Evolutionary conservation across 2,329 filamentous ascomycete genomes (phyloP).

Genomic region (Westerdykella ornata): DNA sequence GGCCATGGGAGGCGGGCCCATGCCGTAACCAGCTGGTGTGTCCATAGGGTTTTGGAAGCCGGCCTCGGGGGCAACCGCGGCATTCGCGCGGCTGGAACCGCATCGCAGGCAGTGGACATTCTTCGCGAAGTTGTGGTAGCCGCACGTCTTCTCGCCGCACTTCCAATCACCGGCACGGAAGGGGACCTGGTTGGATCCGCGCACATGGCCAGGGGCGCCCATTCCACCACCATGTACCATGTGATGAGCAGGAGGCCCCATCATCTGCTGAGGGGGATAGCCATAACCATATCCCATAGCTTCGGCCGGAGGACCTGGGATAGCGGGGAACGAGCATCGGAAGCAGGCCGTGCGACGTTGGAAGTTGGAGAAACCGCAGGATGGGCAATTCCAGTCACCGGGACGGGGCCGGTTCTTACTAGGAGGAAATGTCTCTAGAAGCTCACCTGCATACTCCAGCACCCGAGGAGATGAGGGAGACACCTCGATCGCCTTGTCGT

Average conservation of each 20-base stretch:
- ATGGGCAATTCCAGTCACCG: conserved; percentile 98
- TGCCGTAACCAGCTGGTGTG: conserved; percentile 70
- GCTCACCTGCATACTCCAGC: conserved; percentile 89
- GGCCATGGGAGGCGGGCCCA: conserved; percentile 81
- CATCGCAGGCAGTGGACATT: conserved; percentile 97
- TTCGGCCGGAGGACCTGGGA: conserved; percentile 62
- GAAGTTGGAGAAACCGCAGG: conserved; percentile 98
- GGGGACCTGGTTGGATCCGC: conserved; percentile 79
- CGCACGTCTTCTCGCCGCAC: conserved; percentile 93
- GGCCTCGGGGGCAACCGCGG: conserved; percentile 89
- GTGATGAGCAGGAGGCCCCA: conserved; percentile 55
- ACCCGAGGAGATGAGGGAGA: conserved; percentile 96
- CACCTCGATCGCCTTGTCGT: conserved; percentile 98
- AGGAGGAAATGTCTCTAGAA: conserved; percentile 92
- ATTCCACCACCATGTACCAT: conserved; percentile 53
- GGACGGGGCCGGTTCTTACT: conserved; percentile 97
- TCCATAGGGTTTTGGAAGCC: conserved; percentile 90
- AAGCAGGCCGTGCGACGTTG: conserved; percentile 97
- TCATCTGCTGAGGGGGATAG: conserved; percentile 48
- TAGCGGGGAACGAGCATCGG: conserved; percentile 97
- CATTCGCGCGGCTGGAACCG: conserved; percentile 87
- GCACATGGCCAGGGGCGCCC: conserved; percentile 22
- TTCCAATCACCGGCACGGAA: conserved; percentile 99
- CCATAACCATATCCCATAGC: conserved; percentile 59
- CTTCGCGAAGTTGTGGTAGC: conserved; percentile 99